Base-by-base conservation (phyloP, 805 yeast genomes). In the Ogataea parapolymorpha region DNA sequence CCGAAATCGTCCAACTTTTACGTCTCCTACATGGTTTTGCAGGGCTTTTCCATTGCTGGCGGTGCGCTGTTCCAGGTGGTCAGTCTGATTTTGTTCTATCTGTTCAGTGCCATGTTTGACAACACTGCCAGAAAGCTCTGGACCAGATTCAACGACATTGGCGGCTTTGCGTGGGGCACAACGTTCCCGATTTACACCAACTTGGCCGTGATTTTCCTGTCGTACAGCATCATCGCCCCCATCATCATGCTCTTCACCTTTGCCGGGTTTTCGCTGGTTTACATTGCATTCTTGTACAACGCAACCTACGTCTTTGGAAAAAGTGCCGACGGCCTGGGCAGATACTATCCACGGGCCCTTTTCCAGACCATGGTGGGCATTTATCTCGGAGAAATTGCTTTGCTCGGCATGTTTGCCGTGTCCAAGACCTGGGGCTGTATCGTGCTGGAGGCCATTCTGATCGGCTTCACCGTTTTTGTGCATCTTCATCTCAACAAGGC, bases 361-460 rank as follows among this genome's bases (percentile, higher is more conserved):
- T 85, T 80, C 69, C 97, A 91, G 66, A 82, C 95, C 1, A 74
- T 91, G 59, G 81, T 82, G 27, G 99, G 99, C 43, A 62, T 93
- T 32, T 91, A 91, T 61, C 61, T 91, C 32, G 95, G 95, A 28
- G 90, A 91, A 64, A 65, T 89, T 16, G 87, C 96, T 69, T 54
- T 93, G 48, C 60, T 93, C 39, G 97, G 96, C 41, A 63, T 93
- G 41, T 90, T 88, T 59, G 85, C 79, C 13, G 95, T 91, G 41
- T 89, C 95, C 46, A 87, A 87, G 70, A 84, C 95, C 30, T 91
- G 96, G 96, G 98, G 96, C 32, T 95, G 96, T 26, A 73, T 89
- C 49, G 85, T 82, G 3, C 65, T 91, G 39, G 86, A 85, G 61
- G 80, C 79, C 2, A 70, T 90, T 37, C 70, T 83, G 30, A 54